Evolutionary conservation across 2,329 filamentous ascomycete species (phyloP).

Genomic region (Diaporthe sp.): DNA sequence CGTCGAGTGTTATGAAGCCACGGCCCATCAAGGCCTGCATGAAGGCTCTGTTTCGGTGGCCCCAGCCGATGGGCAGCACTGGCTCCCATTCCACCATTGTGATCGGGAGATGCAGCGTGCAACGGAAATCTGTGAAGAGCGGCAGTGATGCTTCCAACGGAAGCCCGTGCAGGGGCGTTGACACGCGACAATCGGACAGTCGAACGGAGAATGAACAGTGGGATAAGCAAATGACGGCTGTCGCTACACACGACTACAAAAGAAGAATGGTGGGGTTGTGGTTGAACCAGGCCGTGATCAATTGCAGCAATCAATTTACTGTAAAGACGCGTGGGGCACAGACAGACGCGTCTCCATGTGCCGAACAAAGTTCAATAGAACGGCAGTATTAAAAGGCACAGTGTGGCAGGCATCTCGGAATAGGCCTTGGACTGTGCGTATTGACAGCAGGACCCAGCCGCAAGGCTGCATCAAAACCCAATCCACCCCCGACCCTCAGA

Average conservation of each 20-base stretch:
- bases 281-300: not conserved
- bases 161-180: not conserved
- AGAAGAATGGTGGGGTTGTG: not conserved
- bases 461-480: constrained; percentile 18
- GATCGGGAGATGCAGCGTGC: not conserved
- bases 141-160: not conserved
- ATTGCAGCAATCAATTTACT: not conserved
- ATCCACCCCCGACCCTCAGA: not conserved
- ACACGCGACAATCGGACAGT: not conserved
- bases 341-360: constrained; percentile 3
- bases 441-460: not conserved
- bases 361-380: not conserved
- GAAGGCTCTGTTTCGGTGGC: constrained; percentile 85
- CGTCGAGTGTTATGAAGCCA: constrained; percentile 80
- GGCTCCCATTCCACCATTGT: constrained; percentile 47
- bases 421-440: constrained; percentile 3
- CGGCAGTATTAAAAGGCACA: not conserved
- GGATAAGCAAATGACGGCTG: not conserved
- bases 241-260: not conserved
- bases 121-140: not conserved
- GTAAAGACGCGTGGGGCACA: constrained; percentile 6
- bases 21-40: constrained; percentile 88
- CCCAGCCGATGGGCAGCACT: constrained; percentile 54
- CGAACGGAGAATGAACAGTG: not conserved
- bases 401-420: not conserved